A percentile compares a stretch with the other conserved stretches of the same genome.
Conservation (phyloP, 805 yeast genomes). For the Babjeviella inositovora region DNA sequence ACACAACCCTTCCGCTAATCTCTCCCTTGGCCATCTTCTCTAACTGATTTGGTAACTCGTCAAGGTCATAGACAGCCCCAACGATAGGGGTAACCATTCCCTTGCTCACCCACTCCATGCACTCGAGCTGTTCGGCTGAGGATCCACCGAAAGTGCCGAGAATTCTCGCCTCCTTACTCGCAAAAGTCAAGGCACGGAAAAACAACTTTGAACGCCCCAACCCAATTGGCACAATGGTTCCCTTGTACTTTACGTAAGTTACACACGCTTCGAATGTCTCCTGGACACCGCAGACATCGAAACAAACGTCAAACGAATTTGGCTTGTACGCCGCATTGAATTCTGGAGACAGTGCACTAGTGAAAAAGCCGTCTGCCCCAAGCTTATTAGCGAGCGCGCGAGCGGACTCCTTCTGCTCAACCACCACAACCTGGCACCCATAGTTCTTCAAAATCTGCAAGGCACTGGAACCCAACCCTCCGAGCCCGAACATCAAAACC, state of each 20-base stretch:
- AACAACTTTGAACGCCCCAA: slow-evolving; percentile 16
- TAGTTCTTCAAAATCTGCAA: slow-evolving; percentile 10
- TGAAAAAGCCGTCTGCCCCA: slow-evolving; percentile 25
- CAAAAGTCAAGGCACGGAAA: slow-evolving; percentile 16
- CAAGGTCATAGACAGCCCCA: slow-evolving; percentile 10
- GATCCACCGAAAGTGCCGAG: slow-evolving; percentile 26
- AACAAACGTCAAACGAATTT: slow-evolving; percentile 18
- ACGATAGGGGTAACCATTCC: slow-evolving; percentile 22
- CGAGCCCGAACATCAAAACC: slow-evolving; percentile 12
- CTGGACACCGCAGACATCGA: slow-evolving; percentile 8
- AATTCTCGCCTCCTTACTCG: slow-evolving; percentile 21
- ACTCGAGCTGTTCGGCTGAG: slow-evolving; percentile 21
- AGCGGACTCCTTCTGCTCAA: slow-evolving; percentile 11
- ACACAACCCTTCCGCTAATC: slow-evolving; percentile 21
- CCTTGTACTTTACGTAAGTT: slow-evolving; percentile 14
- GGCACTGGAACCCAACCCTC: slow-evolving; percentile 15
- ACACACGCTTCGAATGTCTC: slow-evolving; percentile 8
- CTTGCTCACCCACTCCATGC: slow-evolving; percentile 19
- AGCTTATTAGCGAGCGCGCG: slow-evolving; percentile 10
- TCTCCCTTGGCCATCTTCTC: slow-evolving; percentile 17
- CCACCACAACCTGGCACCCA: slow-evolving; percentile 5
- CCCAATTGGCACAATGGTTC: slow-evolving; percentile 24
- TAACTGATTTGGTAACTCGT: slow-evolving; percentile 16
- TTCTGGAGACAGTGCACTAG: slow-evolving; percentile 8
- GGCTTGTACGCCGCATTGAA: slow-evolving; percentile 10